A percentile compares a stretch with the other conserved stretches of the same genome.
Evolutionary conservation across 1,284 basidiomycete species (phyloP).

Genomic region (Trametes pubescens): DNA sequence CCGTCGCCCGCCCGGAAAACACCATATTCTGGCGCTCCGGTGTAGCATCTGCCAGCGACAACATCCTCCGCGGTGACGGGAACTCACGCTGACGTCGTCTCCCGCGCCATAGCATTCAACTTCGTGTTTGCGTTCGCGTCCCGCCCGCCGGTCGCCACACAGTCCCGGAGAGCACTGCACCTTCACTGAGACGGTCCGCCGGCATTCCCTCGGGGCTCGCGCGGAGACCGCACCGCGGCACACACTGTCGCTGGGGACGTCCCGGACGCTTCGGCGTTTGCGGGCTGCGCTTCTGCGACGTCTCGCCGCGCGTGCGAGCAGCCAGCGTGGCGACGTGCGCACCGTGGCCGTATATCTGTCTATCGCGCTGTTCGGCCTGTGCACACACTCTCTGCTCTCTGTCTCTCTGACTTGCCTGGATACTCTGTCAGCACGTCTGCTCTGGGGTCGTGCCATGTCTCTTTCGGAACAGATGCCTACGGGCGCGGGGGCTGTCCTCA

Average conservation of each 20-base stretch:
- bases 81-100: too few species aligned
- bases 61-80: too few species aligned
- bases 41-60: background rate
- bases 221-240: background rate
- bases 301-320: conserved; percentile 7
- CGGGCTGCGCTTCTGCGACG: conserved; percentile 15
- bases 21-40: background rate
- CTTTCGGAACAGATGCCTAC: background rate
- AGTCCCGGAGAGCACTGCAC: background rate
- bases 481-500: background rate
- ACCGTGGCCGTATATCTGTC: conserved; percentile 5
- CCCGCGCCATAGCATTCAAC: background rate
- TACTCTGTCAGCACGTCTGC: background rate
- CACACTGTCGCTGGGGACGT: background rate
- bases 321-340: background rate
- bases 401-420: background rate
- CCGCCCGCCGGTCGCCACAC: background rate
- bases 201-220: background rate
- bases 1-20: background rate
- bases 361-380: background rate
- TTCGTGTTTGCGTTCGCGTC: background rate
- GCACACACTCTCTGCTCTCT: background rate
- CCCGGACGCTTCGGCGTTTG: conserved; percentile 22
- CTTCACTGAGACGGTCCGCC: background rate
- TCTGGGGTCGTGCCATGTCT: background rate